Evolutionary conservation across 495 filamentous ascomycete genomes (phyloP).

Genomic region (Tuber indicum): DNA sequence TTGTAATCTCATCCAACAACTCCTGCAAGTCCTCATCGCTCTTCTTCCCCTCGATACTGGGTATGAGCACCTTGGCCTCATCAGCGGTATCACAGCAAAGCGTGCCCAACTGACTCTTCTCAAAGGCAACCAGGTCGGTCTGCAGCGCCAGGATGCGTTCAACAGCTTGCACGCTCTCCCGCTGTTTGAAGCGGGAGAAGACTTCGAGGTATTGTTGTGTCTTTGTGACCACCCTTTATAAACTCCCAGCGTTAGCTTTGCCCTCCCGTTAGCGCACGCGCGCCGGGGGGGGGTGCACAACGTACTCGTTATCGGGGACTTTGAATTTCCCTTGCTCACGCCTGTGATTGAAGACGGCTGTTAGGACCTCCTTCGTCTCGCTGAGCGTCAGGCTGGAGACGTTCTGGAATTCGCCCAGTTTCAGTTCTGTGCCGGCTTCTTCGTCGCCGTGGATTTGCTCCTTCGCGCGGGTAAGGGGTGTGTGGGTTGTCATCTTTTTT

Average conservation of each 20-base stretch:
- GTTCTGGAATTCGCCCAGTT: conserved; percentile 84
- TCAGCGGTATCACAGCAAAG: conserved; percentile 86
- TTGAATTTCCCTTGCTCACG: conserved; percentile 55
- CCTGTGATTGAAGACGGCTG: conserved; percentile 73
- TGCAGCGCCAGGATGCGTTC: conserved; percentile 71
- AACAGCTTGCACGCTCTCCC: conserved; percentile 86
- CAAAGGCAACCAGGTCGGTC: conserved; percentile 78
- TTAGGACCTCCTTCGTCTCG: conserved; percentile 85
- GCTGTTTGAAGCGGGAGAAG: conserved; percentile 90
- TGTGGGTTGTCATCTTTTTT: conserved; percentile 11
- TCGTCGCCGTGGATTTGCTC: conserved; percentile 71
- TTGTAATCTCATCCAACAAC: conserved; percentile 65
- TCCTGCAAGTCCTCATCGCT: conserved; percentile 78
- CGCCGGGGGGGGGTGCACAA: conserved; percentile 5
- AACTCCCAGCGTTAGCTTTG: too few relatives aligned
- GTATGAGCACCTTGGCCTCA: conserved; percentile 93
- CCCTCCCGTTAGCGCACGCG: too few relatives aligned
- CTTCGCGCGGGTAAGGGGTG: conserved; percentile 64
- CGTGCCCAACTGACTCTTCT: conserved; percentile 81
- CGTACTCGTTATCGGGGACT: conserved; percentile 60
- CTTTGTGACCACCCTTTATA: conserved; percentile 57
- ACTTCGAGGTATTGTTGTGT: conserved; percentile 85
- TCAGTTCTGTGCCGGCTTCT: conserved; percentile 72
- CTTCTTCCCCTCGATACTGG: conserved; percentile 81
- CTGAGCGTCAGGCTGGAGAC: conserved; percentile 81